Evolutionary conservation across 257 asterid genomes (phyloP).

Genomic region (Asclepias syriaca): DNA sequence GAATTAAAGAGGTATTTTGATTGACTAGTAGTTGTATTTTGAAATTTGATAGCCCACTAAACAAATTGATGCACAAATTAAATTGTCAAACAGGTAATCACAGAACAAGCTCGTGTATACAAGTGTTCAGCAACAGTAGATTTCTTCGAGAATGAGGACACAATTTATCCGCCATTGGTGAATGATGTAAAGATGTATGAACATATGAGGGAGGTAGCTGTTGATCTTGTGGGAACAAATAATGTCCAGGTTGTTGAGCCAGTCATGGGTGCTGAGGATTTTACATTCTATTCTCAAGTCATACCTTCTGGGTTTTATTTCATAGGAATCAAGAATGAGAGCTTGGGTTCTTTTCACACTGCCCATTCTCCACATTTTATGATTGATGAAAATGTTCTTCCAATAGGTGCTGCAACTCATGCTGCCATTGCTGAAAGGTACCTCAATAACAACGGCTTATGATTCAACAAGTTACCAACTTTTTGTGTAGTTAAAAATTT

Average conservation of each 20-base stretch:
- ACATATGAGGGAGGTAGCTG: slow-evolving; percentile 43
- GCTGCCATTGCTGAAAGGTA: slow-evolving; percentile 94
- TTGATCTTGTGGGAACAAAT: slow-evolving; percentile 44
- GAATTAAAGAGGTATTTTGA: slow-evolving; percentile 67
- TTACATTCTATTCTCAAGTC: slow-evolving; percentile 74
- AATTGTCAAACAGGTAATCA: slow-evolving; percentile 48
- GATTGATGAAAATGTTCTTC: slow-evolving; percentile 81
- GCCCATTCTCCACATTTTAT: slow-evolving; percentile 77
- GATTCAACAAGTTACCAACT: not conserved
- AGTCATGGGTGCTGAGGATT: slow-evolving; percentile 93
- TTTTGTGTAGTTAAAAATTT: not conserved
- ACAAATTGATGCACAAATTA: not conserved
- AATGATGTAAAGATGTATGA: slow-evolving; percentile 58
- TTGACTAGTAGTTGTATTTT: no score
- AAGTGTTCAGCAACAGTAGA: slow-evolving; percentile 74
- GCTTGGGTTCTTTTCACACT: slow-evolving; percentile 56
- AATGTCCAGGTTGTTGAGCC: slow-evolving; percentile 55
- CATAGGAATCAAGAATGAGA: slow-evolving; percentile 71
- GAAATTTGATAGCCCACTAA: no score
- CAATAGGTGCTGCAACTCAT: slow-evolving; percentile 79
- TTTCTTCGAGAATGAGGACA: slow-evolving; percentile 57
- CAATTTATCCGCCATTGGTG: slow-evolving; percentile 75
- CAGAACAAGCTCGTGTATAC: slow-evolving; percentile 68
- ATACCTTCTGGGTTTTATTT: slow-evolving; percentile 77
- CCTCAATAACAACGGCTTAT: slow-evolving; percentile 30